These are phyloP conservation scores for Yarrowia osloensis DNA, from an alignment of 805 yeast genomes.

Conservation along the genomic window DNA sequence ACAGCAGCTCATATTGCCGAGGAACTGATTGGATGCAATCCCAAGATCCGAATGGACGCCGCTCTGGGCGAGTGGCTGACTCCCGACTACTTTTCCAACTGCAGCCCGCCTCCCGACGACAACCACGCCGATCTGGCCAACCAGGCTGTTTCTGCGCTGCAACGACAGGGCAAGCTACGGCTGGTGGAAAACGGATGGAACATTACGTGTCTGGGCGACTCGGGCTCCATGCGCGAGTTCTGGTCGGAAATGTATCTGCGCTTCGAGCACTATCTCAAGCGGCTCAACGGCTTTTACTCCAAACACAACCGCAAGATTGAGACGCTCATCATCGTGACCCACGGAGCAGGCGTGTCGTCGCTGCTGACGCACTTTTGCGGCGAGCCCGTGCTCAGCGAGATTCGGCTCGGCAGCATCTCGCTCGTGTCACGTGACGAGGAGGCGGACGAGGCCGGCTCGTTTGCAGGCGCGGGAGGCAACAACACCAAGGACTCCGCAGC, in stretches of 20 bases:
- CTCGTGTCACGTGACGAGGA: constrained; percentile 16
- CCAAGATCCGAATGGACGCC: constrained; percentile 38
- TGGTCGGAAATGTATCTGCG: constrained; percentile 45
- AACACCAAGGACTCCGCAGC: background rate
- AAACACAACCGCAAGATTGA: constrained; percentile 25
- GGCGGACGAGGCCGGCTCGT: background rate
- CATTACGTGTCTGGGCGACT: constrained; percentile 35
- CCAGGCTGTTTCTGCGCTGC: constrained; percentile 14
- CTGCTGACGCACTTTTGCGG: constrained; percentile 41
- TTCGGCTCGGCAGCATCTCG: constrained; percentile 38
- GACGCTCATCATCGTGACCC: constrained; percentile 43
- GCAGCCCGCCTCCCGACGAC: constrained; percentile 45
- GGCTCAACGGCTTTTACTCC: constrained; percentile 38
- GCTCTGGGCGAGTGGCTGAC: constrained; percentile 47
- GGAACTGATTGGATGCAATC: constrained; percentile 22
- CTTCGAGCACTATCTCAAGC: constrained; percentile 38
- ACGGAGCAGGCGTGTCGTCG: constrained; percentile 47
- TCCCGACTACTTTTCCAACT: constrained; percentile 43
- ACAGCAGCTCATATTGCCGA: constrained; percentile 42
- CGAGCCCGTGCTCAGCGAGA: constrained; percentile 41
- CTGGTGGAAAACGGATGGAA: constrained; percentile 39
- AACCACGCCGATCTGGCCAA: constrained; percentile 40
- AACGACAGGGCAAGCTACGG: constrained; percentile 29
- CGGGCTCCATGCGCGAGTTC: constrained; percentile 45
- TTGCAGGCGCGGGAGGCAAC: background rate